Percentiles rank a stretch among this genome's conserved stretches.
Evolutionary conservation across 2,329 filamentous ascomycete genomes (phyloP).

Genomic region (Daldinia eschscholtzii): DNA sequence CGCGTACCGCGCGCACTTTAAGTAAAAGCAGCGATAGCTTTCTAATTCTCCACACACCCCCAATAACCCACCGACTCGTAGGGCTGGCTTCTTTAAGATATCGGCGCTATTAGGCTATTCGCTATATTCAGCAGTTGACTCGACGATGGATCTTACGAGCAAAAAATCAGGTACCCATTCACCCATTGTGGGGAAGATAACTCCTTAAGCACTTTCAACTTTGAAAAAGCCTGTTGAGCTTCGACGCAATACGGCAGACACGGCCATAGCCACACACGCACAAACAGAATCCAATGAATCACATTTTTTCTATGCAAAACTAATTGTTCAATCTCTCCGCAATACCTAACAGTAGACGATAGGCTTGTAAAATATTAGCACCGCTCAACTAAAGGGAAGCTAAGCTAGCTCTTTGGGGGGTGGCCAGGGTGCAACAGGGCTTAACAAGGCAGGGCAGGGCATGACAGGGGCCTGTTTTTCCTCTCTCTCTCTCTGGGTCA

Average conservation of each 20-base stretch:
- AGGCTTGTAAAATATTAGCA: background rate
- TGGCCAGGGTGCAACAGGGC: background rate
- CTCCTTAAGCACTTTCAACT: background rate
- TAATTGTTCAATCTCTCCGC: background rate
- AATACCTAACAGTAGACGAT: background rate
- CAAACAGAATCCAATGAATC: background rate
- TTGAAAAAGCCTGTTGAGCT: background rate
- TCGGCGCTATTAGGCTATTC: slow-evolving; percentile 36
- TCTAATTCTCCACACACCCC: slow-evolving; percentile 1
- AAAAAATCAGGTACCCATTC: background rate
- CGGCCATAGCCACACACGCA: background rate
- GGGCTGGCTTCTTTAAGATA: slow-evolving; percentile 35
- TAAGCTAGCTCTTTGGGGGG: slow-evolving; percentile 1
- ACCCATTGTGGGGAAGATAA: background rate
- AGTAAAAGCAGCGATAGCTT: slow-evolving; percentile 40
- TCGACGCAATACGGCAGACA: slow-evolving; percentile 12
- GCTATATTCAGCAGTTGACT: slow-evolving; percentile 4
- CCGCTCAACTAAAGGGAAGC: slow-evolving; percentile 3
- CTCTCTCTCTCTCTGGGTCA: slow-evolving; percentile 22
- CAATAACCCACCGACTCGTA: slow-evolving; percentile 30
- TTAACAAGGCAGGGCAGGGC: background rate
- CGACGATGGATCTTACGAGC: slow-evolving; percentile 38
- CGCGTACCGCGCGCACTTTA: background rate
- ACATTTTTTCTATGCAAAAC: background rate
- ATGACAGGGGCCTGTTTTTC: background rate